Evolutionary conservation across 768 basidiomycete genomes (phyloP).

Genomic region (Leucocoprinus birnbaumii): DNA sequence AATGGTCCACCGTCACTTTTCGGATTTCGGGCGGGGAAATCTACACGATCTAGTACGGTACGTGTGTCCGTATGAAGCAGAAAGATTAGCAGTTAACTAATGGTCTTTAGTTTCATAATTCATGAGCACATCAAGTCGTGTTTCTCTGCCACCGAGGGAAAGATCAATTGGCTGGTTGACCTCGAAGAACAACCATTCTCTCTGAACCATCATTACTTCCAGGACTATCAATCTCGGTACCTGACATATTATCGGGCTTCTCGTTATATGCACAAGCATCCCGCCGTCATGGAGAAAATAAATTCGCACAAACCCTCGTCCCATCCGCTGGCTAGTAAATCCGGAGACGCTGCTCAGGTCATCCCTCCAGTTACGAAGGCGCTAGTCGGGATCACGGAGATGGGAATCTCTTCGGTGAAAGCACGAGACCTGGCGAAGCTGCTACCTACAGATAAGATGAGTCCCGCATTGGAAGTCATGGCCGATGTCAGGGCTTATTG

Average conservation of each 20-base stretch:
- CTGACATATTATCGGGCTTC: conserved; percentile 48
- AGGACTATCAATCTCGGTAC: conserved; percentile 40
- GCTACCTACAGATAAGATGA: conserved; percentile 47
- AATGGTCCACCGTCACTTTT: conserved; percentile 45
- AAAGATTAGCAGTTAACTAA: conserved; percentile 35
- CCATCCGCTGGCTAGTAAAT: too few relatives aligned
- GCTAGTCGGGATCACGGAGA: conserved; percentile 38
- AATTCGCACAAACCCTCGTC: too few relatives aligned
- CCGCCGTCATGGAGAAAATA: too few relatives aligned
- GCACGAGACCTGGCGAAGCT: conserved; percentile 46
- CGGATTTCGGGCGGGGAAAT: conserved; percentile 46
- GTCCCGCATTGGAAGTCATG: conserved; percentile 63
- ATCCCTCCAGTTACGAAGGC: conserved; percentile 30
- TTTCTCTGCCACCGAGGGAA: conserved; percentile 32
- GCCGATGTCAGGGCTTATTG: conserved; percentile 22
- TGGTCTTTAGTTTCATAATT: too few relatives aligned
- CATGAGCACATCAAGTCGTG: conserved; percentile 48
- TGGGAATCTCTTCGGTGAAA: conserved; percentile 29
- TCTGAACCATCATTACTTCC: conserved; percentile 48
- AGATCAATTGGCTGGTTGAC: conserved; percentile 44
- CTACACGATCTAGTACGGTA: conserved; percentile 46
- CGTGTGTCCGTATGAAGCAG: conserved; percentile 10
- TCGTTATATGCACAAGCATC: too few relatives aligned
- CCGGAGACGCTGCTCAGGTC: conserved; percentile 22
- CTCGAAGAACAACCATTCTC: conserved; percentile 52